These are phyloP conservation scores for Grosmannia serpens DNA, from an alignment of 2,329 filamentous ascomycete species.

Conservation along the genomic window DNA sequence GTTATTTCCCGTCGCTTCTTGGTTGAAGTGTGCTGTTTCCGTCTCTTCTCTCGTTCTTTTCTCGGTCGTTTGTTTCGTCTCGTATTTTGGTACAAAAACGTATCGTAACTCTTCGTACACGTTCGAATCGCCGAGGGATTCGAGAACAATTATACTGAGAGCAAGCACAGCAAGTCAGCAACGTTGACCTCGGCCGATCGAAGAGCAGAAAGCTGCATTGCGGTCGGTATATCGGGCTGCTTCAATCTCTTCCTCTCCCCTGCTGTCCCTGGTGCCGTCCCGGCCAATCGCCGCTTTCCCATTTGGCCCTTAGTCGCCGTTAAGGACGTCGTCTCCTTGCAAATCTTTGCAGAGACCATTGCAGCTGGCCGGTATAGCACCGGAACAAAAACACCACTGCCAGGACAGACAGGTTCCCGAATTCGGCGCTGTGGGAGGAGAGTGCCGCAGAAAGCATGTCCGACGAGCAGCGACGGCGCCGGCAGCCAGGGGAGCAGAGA, in stretches of 20 bases:
- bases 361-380: not conserved
- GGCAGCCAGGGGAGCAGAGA: not conserved
- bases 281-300: not conserved
- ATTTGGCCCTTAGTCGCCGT: not conserved
- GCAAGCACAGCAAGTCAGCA: not conserved
- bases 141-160: slow-evolving; percentile 6
- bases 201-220: not conserved
- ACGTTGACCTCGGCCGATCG: not conserved
- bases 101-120: slow-evolving; percentile 14
- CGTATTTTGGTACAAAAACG: slow-evolving; percentile 13
- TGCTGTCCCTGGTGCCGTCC: not conserved
- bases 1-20: not conserved
- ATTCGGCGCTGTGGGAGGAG: not conserved
- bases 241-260: not conserved
- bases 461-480: not conserved
- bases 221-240: not conserved
- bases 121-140: slow-evolving; percentile 5
- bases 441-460: not conserved
- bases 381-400: not conserved
- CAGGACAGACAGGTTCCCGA: not conserved
- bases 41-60: not conserved
- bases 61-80: slow-evolving; percentile 5
- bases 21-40: not conserved
- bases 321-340: not conserved
- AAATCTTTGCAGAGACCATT: not conserved